phyloP scores from a whole-genome alignment of 1,284 basidiomycete species.

The Cutaneotrichosporon curvatum region DNA sequence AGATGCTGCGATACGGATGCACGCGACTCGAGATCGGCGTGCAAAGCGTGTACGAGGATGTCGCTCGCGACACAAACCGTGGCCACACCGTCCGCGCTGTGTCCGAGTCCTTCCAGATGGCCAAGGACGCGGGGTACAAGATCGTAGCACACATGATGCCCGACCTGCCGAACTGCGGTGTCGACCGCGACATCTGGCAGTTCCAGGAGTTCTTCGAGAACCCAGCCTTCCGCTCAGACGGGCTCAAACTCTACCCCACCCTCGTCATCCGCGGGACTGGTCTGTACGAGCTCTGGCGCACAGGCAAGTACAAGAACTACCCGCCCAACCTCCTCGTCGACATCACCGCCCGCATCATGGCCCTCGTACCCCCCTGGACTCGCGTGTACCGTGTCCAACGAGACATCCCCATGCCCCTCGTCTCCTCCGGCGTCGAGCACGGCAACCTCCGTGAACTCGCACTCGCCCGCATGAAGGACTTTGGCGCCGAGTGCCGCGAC shows the following conservation, averaged over 20 bases:
- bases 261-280: conserved; percentile 97
- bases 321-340: conserved; percentile 97
- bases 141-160: conserved; percentile 99
- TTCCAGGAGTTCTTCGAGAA: conserved; percentile 96
- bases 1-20: conserved; percentile 98
- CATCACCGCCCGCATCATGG: conserved; percentile 90
- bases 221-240: conserved; percentile 93
- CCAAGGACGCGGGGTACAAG: conserved; percentile 99
- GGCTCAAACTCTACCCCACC: conserved; percentile 97
- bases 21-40: conserved; percentile 97
- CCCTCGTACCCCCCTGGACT: conserved; percentile 97
- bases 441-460: conserved; percentile 96
- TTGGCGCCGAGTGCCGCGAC: conserved; percentile 94
- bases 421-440: conserved; percentile 95
- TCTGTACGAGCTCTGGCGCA: conserved; percentile 92
- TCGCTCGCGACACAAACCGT: conserved; percentile 95
- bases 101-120: conserved; percentile 93
- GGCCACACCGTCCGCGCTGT: conserved; percentile 97
- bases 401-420: conserved; percentile 93
- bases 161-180: conserved; percentile 91
- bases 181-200: conserved; percentile 95
- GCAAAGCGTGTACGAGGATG: conserved; percentile 98
- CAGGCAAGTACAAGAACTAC: conserved; percentile 97
- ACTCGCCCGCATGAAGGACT: conserved; percentile 96
- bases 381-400: conserved; percentile 95